Percentiles rank a stretch among this genome's conserved stretches.
Conservation (phyloP, 2,329 filamentous ascomycete genomes). For the Teratosphaeria destructans region DNA sequence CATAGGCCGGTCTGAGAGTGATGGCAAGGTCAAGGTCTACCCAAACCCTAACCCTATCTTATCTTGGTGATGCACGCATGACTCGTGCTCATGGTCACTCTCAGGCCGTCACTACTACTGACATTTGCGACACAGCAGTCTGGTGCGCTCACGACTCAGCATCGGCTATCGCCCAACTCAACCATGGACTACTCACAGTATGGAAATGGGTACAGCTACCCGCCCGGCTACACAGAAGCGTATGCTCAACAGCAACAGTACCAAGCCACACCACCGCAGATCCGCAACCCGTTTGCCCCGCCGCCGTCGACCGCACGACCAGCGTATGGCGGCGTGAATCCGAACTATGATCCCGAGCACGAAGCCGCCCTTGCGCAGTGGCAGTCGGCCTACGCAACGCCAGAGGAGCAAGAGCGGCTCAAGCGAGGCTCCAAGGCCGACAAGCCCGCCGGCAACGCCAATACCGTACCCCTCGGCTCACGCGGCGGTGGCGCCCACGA, state of each 20-base stretch:
- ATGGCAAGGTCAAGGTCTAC: not conserved
- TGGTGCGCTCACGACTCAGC: not conserved
- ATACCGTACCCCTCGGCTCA: slow-evolving; percentile 5
- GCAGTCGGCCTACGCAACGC: slow-evolving; percentile 50
- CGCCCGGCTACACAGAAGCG: slow-evolving; percentile 23
- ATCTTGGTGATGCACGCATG: not conserved
- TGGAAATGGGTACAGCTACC: slow-evolving; percentile 10
- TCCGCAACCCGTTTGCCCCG: slow-evolving; percentile 66
- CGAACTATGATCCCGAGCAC: slow-evolving; percentile 60
- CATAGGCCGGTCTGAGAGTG: too few relatives aligned
- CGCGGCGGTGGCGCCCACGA: not conserved
- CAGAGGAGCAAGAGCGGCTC: slow-evolving; percentile 15
- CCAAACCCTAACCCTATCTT: not conserved
- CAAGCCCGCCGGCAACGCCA: slow-evolving; percentile 4
- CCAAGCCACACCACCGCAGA: slow-evolving; percentile 47
- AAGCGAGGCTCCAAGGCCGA: slow-evolving; percentile 5
- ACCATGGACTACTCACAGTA: slow-evolving; percentile 8
- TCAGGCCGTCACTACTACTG: not conserved
- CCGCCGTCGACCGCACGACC: slow-evolving; percentile 40
- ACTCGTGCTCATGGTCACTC: not conserved
- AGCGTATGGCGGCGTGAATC: slow-evolving; percentile 17
- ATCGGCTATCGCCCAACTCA: not conserved
- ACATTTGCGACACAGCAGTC: not conserved
- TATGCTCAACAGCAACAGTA: slow-evolving; percentile 34
- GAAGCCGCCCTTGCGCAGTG: slow-evolving; percentile 89